phyloP scores from a whole-genome alignment of 2,329 filamentous ascomycete species.

The Chrysoporthe cubensis region DNA sequence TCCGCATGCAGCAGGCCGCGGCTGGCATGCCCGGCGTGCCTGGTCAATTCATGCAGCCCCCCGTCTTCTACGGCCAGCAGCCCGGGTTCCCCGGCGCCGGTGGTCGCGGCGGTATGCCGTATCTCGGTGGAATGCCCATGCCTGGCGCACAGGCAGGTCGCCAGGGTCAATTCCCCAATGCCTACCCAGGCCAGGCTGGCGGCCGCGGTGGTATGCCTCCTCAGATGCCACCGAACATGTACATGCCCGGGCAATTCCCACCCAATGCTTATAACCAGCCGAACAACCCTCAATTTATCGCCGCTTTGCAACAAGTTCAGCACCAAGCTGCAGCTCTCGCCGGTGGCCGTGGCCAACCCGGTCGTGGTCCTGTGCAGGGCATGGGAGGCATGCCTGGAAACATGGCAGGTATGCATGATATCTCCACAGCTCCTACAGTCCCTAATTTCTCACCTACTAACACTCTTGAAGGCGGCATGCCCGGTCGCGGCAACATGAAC shows the following conservation, averaged over 20 bases:
- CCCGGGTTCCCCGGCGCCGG: slow-evolving; percentile 67
- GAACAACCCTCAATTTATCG: slow-evolving; percentile 77
- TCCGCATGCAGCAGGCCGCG: slow-evolving; percentile 96
- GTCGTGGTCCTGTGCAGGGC: slow-evolving; percentile 74
- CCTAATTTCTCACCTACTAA: slow-evolving; percentile 62
- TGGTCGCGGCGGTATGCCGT: slow-evolving; percentile 68
- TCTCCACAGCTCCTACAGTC: slow-evolving; percentile 50
- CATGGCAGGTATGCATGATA: slow-evolving; percentile 58
- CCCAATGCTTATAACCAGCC: slow-evolving; percentile 79
- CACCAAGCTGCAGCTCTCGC: slow-evolving; percentile 55
- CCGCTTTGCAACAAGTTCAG: slow-evolving; percentile 80
- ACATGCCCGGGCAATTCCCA: slow-evolving; percentile 81
- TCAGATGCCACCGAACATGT: slow-evolving; percentile 86
- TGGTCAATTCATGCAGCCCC: slow-evolving; percentile 83
- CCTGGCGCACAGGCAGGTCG: slow-evolving; percentile 79
- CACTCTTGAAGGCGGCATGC: slow-evolving; percentile 48
- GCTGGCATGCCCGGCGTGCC: slow-evolving; percentile 62
- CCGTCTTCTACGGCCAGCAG: slow-evolving; percentile 90
- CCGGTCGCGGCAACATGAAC: slow-evolving; percentile 40
- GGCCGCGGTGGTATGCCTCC: slow-evolving; percentile 76
- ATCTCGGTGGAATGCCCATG: slow-evolving; percentile 67
- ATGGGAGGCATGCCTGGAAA: slow-evolving; percentile 65
- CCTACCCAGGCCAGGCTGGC: slow-evolving; percentile 81
- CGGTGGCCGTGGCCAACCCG: slow-evolving; percentile 68
- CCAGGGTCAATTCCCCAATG: slow-evolving; percentile 81